Evolutionary conservation across 2,329 filamentous ascomycete species (phyloP).

Genomic region (Scortechinia acanthostroma): DNA sequence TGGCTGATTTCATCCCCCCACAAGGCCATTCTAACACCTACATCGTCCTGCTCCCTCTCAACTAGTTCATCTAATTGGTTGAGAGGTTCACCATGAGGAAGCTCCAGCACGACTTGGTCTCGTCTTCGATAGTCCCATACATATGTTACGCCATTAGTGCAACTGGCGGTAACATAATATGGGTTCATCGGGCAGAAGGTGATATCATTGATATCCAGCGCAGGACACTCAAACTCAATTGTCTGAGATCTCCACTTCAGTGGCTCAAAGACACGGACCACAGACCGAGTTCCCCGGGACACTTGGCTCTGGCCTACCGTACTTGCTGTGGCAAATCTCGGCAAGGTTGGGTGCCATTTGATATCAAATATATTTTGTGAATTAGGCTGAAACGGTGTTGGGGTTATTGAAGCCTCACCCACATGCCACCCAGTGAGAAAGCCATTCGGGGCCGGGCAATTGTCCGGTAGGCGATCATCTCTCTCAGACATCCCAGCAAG

Average conservation of each 20-base stretch:
- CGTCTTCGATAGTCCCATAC: conserved; percentile 48
- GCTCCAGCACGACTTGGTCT: conserved; percentile 31
- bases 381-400: neutral
- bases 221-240: conserved; percentile 44
- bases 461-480: neutral
- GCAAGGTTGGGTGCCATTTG: conserved; percentile 41
- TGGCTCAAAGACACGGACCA: conserved; percentile 42
- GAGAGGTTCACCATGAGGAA: conserved; percentile 32
- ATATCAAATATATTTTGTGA: conserved; percentile 49
- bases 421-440: neutral
- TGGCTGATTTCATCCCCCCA: conserved; percentile 43
- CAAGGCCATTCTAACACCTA: conserved; percentile 46
- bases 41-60: conserved; percentile 39
- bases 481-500: neutral
- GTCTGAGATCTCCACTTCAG: conserved; percentile 17
- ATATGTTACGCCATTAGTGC: conserved; percentile 50
- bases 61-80: conserved; percentile 17
- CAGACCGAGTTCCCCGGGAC: conserved; percentile 31
- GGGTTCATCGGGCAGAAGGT: conserved; percentile 33
- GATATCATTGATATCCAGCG: conserved; percentile 54
- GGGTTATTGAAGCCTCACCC: neutral
- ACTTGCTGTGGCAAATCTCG: conserved; percentile 42
- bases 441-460: neutral
- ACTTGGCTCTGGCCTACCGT: conserved; percentile 16
- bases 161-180: conserved; percentile 46